phyloP scores from a whole-genome alignment of 768 basidiomycete genomes.

The Tulasnella sp. region DNA sequence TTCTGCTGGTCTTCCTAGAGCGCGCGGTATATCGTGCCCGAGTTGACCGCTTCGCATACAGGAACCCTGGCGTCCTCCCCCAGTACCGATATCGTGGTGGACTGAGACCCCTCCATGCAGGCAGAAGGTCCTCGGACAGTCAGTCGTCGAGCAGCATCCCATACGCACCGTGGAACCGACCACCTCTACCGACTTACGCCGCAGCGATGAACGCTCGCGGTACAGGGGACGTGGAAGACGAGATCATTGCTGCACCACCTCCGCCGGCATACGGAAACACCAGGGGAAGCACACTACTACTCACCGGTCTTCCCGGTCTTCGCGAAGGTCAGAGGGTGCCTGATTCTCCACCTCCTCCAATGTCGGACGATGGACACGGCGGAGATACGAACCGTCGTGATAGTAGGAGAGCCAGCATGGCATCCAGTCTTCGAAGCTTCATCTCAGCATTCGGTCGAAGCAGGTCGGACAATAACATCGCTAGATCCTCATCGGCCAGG shows the following conservation, averaged over 20 bases:
- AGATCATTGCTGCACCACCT: slow-evolving; percentile 61
- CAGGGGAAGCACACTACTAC: slow-evolving; percentile 61
- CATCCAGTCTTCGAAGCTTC: slow-evolving; percentile 9
- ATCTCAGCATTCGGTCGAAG: not conserved
- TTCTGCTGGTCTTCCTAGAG: slow-evolving; percentile 60
- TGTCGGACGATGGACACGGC: slow-evolving; percentile 7
- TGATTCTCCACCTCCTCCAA: not conserved
- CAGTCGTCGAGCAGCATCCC: slow-evolving; percentile 39
- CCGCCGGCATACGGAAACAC: slow-evolving; percentile 77
- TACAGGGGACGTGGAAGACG: slow-evolving; percentile 73
- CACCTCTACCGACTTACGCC: slow-evolving; percentile 66
- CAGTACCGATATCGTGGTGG: slow-evolving; percentile 29
- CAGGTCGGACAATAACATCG: not conserved
- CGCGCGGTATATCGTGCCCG: slow-evolving; percentile 62
- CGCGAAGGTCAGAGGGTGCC: not conserved
- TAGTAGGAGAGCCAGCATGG: not conserved
- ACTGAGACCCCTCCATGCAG: slow-evolving; percentile 32
- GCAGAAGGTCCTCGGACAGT: slow-evolving; percentile 42
- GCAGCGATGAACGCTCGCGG: slow-evolving; percentile 66
- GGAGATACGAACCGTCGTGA: not conserved
- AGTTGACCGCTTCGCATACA: slow-evolving; percentile 57
- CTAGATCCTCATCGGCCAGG: not conserved
- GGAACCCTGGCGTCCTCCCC: slow-evolving; percentile 52
- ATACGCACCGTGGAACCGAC: slow-evolving; percentile 67
- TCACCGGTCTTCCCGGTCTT: slow-evolving; percentile 35